Evolutionary conservation across 2,329 filamentous ascomycete genomes (phyloP).

Genomic region (Chrysoporthe puriensis): DNA sequence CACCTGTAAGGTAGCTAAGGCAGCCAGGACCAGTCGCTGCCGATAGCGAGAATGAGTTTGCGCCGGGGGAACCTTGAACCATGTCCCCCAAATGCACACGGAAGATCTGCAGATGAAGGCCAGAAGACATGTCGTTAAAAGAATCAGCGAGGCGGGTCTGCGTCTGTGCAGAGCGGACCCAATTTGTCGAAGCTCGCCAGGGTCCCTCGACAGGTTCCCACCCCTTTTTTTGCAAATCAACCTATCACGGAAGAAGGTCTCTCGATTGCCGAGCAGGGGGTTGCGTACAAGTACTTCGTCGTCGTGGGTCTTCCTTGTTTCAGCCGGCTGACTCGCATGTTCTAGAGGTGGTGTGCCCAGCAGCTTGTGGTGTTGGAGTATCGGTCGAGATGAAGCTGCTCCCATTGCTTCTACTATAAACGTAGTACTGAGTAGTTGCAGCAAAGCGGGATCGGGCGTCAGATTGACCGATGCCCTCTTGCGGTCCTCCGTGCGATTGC

Average conservation of each 20-base stretch:
- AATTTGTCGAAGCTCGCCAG: conserved; percentile 16
- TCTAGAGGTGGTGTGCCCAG: conserved; percentile 21
- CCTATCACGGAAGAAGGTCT: conserved; percentile 22
- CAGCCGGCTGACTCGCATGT: conserved; percentile 31
- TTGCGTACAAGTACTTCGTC: conserved; percentile 23
- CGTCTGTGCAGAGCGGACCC: conserved; percentile 26
- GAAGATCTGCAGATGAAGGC: conserved; percentile 28
- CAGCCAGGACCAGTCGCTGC: conserved; percentile 23
- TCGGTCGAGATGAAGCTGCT: conserved; percentile 6
- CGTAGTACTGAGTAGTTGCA: not conserved
- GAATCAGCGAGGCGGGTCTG: conserved; percentile 26
- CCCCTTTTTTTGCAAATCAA: conserved; percentile 17
- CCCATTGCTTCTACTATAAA: not conserved
- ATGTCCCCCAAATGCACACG: conserved; percentile 39
- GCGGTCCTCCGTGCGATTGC: not conserved
- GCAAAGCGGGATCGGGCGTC: not conserved
- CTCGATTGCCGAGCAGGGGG: conserved; percentile 21
- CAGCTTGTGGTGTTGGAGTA: not conserved
- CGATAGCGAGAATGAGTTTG: conserved; percentile 33
- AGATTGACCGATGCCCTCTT: not conserved
- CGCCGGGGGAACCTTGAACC: conserved; percentile 45
- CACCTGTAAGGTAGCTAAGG: conserved; percentile 14
- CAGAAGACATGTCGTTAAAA: conserved; percentile 42
- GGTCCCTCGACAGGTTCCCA: conserved; percentile 19
- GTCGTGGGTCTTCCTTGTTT: conserved; percentile 30